Conservation (phyloP, 371 early-diverging fungal species). For the Rhizomucor pusillus region DNA sequence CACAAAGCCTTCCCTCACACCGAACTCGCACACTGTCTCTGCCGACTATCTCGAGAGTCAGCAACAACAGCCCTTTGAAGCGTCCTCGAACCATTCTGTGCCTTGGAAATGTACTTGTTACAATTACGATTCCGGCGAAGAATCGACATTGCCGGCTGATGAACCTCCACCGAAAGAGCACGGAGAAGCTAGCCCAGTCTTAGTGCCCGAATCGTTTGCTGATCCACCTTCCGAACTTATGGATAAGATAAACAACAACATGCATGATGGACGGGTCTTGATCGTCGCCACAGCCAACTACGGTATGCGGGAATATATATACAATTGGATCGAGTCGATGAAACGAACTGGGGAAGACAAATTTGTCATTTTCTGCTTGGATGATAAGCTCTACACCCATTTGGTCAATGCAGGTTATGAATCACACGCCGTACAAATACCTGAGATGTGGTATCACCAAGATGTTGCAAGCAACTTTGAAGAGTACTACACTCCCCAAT, state of each 20-base stretch:
- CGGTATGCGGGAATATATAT: conserved; percentile 23
- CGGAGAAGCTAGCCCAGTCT: conserved; percentile 1
- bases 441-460: conserved; percentile 22
- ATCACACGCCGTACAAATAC: conserved; percentile 16
- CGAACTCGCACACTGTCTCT: conserved; percentile 9
- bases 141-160: background rate
- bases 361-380: conserved; percentile 26
- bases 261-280: conserved; percentile 9
- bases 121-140: conserved; percentile 4
- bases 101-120: conserved; percentile 16
- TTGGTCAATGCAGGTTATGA: conserved; percentile 23
- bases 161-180: conserved; percentile 4
- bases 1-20: background rate
- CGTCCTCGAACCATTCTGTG: background rate
- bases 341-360: conserved; percentile 19
- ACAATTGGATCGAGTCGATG: conserved; percentile 30
- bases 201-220: conserved; percentile 10
- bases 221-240: conserved; percentile 8
- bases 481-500: conserved; percentile 12
- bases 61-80: conserved; percentile 1
- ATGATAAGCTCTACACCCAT: conserved; percentile 17
- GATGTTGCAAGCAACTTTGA: conserved; percentile 13
- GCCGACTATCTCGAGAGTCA: conserved; percentile 9
- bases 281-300: conserved; percentile 20
- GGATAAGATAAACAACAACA: conserved; percentile 17